phyloP scores from a whole-genome alignment of 2,329 filamentous ascomycete genomes.

The Sphaerostilbella broomeana region DNA sequence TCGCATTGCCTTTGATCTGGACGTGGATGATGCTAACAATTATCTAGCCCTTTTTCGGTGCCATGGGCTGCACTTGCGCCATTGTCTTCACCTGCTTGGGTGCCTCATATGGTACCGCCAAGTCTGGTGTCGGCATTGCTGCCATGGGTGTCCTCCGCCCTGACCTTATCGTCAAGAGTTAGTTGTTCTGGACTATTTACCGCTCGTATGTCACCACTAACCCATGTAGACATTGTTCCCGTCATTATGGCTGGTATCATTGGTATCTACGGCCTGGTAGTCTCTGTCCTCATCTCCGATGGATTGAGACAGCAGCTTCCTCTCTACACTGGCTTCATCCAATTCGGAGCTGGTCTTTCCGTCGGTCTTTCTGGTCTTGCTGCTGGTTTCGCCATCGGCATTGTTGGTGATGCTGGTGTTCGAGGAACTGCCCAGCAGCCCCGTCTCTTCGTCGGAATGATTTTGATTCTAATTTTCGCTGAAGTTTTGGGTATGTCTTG shows the following conservation, averaged over 20 bases:
- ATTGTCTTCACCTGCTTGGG: slow-evolving; percentile 48
- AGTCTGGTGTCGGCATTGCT: slow-evolving; percentile 38
- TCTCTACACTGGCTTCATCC: slow-evolving; percentile 37
- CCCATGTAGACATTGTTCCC: slow-evolving; percentile 79
- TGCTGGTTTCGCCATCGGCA: slow-evolving; percentile 41
- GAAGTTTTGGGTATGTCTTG: slow-evolving; percentile 81
- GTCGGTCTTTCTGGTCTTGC: slow-evolving; percentile 40
- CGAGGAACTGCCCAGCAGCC: slow-evolving; percentile 42
- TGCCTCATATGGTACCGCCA: slow-evolving; percentile 39
- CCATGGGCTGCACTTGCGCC: slow-evolving; percentile 35
- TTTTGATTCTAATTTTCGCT: slow-evolving; percentile 42
- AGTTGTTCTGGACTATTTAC: neutral
- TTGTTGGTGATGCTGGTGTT: slow-evolving; percentile 40
- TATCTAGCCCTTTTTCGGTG: slow-evolving; percentile 35
- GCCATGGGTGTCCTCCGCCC: slow-evolving; percentile 38
- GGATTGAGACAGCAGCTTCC: slow-evolving; percentile 35
- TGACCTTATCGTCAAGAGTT: slow-evolving; percentile 36
- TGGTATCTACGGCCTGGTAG: slow-evolving; percentile 54
- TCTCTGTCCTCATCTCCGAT: slow-evolving; percentile 38
- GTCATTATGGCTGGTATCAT: slow-evolving; percentile 99
- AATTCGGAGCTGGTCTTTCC: slow-evolving; percentile 37
- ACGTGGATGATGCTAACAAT: slow-evolving; percentile 5
- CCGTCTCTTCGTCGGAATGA: slow-evolving; percentile 40
- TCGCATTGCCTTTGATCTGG: no score
- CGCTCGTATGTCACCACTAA: neutral